These are phyloP conservation scores for Malus orientalis DNA, from an alignment of 306 rosid genomes.

Conservation along the genomic window DNA sequence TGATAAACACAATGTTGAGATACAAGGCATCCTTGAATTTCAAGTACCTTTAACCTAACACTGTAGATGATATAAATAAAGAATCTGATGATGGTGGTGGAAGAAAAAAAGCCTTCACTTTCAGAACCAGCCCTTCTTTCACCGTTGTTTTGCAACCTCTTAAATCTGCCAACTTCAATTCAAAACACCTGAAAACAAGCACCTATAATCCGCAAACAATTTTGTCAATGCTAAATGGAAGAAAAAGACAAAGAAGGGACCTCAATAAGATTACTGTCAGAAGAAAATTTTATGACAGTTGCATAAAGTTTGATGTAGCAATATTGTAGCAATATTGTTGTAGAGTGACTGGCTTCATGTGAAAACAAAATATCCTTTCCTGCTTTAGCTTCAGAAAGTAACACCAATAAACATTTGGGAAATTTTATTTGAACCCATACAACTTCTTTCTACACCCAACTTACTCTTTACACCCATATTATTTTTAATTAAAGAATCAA, in stretches of 20 bases:
- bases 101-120: too few species aligned
- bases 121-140: background rate
- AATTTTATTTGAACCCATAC: too few species aligned
- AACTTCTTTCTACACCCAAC: too few species aligned
- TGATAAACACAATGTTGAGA: background rate
- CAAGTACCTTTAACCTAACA: background rate
- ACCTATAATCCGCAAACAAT: background rate
- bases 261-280: background rate
- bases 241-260: background rate
- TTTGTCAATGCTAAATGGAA: background rate
- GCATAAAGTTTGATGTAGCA: background rate
- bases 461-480: too few species aligned
- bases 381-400: background rate
- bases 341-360: background rate
- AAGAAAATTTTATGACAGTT: background rate
- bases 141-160: background rate
- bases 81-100: background rate
- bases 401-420: background rate
- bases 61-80: background rate
- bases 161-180: background rate
- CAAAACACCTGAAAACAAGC: background rate
- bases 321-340: background rate
- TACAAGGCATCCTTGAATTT: background rate
- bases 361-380: background rate
- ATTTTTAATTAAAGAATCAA: too few species aligned